Percentiles rank a stretch among this genome's conserved stretches.
These are phyloP conservation scores for Diplodia corticola DNA, from an alignment of 2,329 filamentous ascomycete species.

Conservation along the genomic window DNA sequence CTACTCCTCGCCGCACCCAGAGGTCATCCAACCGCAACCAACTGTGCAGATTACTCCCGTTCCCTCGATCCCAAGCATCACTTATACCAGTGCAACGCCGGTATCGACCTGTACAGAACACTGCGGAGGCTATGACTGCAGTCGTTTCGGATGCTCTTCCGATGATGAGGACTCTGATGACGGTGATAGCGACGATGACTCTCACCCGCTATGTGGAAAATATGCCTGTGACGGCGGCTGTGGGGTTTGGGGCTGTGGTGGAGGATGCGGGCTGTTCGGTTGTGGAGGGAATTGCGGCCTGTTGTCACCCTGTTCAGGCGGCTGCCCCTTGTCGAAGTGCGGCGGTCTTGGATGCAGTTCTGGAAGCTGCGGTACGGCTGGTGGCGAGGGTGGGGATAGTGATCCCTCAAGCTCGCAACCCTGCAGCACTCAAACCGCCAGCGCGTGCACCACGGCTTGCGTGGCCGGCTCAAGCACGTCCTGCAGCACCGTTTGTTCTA, in stretches of 20 bases:
- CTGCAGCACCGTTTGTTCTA: no score
- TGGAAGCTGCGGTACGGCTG: neutral
- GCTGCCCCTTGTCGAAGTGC: neutral
- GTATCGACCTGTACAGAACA: neutral
- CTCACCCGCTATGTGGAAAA: neutral
- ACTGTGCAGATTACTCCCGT: neutral
- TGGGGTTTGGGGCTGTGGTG: neutral
- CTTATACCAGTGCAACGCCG: neutral
- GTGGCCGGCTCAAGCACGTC: no score
- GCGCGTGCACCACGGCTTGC: neutral
- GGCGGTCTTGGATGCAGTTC: neutral
- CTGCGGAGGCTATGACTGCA: constrained; percentile 20
- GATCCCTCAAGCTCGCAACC: neutral
- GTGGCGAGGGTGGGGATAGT: neutral
- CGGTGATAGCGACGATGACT: neutral
- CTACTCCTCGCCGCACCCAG: neutral
- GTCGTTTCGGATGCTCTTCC: constrained; percentile 2
- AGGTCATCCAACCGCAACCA: neutral
- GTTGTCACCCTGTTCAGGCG: neutral
- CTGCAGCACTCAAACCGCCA: neutral
- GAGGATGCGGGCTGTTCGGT: no score
- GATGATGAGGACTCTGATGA: neutral
- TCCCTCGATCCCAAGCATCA: constrained; percentile 4
- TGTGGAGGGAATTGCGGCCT: no score
- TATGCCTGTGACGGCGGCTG: neutral